These are phyloP conservation scores for Yamadazyma blattariae DNA, from an alignment of 1,139 yeast species.

Conservation along the genomic window DNA sequence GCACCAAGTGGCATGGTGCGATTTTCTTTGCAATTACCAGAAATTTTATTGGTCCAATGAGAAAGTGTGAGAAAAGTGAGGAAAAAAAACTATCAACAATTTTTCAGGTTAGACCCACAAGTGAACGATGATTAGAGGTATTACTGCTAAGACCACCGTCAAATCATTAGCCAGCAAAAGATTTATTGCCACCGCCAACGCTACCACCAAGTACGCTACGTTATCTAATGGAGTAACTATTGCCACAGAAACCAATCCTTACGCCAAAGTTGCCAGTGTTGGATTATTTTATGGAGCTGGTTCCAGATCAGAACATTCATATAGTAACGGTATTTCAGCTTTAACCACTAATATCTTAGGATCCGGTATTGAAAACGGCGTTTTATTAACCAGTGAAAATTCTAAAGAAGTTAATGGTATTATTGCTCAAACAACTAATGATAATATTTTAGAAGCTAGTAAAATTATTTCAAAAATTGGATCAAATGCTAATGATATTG, in stretches of 20 bases:
- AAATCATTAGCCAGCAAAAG: conserved; percentile 38
- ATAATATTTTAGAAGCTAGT: conserved; percentile 42
- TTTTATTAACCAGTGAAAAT: conserved; percentile 42
- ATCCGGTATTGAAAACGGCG: conserved; percentile 41
- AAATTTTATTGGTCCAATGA: conserved; percentile 7
- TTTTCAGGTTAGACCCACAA: conserved; percentile 3
- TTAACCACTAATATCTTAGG: conserved; percentile 54
- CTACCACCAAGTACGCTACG: conserved; percentile 66
- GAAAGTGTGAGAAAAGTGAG: conserved; percentile 6
- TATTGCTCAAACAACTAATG: conserved; percentile 49
- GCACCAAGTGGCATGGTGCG: too few relatives aligned
- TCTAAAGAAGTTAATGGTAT: conserved; percentile 55
- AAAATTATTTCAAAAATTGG: conserved; percentile 33
- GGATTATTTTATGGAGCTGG: conserved; percentile 77
- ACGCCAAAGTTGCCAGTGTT: conserved; percentile 55
- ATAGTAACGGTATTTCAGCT: conserved; percentile 76
- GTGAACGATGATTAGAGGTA: conserved; percentile 16
- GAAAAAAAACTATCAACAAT: conserved; percentile 8
- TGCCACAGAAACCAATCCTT: conserved; percentile 63
- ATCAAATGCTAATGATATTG: conserved; percentile 29
- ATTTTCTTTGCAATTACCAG: conserved; percentile 3
- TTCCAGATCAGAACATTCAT: conserved; percentile 73
- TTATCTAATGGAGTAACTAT: conserved; percentile 70
- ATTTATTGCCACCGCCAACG: conserved; percentile 55
- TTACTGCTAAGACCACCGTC: conserved; percentile 11